Base-by-base conservation (phyloP, 495 filamentous ascomycete species). In the Polyplosphaeria fusca region DNA sequence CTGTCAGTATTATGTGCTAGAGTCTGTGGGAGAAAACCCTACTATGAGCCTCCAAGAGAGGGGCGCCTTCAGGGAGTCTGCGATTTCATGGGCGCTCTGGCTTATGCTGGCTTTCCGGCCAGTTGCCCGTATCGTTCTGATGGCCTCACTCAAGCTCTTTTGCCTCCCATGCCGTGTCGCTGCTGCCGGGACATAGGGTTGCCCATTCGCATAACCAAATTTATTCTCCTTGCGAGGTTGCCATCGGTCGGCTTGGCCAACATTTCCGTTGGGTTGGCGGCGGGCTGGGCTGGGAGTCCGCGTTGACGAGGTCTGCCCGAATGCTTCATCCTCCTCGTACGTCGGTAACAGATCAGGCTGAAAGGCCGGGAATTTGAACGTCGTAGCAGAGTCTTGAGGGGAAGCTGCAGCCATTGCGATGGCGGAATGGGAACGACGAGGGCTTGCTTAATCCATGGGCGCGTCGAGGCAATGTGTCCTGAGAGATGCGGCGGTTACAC, bases 41-140 rank as follows among this genome's bases (percentile, higher is more conserved):
- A 95, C 90, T 67, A 91, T 81, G 56, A 95, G 81, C 72, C 77
- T 88, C 64, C 87, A 85, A 13, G 93, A 96, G 35, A 99, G 76
- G 19, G 93, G 93, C 18, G 91, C 93, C 65, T 85, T 87, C 45
- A 99, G 79, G 20, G 89, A 89, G 70, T 92, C 88, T 16, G 89
- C 91, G 60, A 99, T 79, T 70, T 99, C 94, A 52, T 94, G 89
- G 54, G 91, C 89, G 68, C 92, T 94, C 63, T 88, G 87, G 74
- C 86, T 89, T 64, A 96, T 84, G 67, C 90, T 96, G 45, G 77
- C 87, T 58, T 81, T 85, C 64, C 88, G 79, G 7, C 30, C 30
- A 7, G 30, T 7, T 28, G 79, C 85, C 47, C 89, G 76, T 57
- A 95, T 89, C 3, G 83, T 89, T 51, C 78, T 83, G 60, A 95